Evolutionary conservation across 2,329 filamentous ascomycete genomes (phyloP), one percentile per base, ranked within the genome.

Genomic region (Botryotinia calthae): DNA sequence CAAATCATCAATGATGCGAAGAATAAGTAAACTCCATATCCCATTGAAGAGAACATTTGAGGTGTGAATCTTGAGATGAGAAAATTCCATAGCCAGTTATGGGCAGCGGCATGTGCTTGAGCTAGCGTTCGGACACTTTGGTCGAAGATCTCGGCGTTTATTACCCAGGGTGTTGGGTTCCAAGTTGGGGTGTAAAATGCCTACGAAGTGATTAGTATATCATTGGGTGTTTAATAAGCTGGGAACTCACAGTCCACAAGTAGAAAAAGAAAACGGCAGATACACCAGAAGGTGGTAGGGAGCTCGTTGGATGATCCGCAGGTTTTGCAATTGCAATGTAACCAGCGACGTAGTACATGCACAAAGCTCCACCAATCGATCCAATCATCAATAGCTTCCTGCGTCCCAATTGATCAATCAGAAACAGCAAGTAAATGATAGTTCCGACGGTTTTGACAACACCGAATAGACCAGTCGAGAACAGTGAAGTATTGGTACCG

Each of bases 241-340:
- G 64, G 6, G 12, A 18, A 54, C 31, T 40, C n/a, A 67, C 76
- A 0, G 90, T 92, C 88, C 89, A 93, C 0, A 93, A 84, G 78
- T 93, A 93, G 83, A 93, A 92, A 84, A 93, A 92, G 81, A 90
- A 89, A 73, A 91, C 85, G 48, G 89, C 88, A 0, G 87, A 87
- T 70, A 89, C 87, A 31, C 89, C 88, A 34, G 74, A 76, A 37
- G 64, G 64, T 20, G 64, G 64, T 10, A 67, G 64, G 8, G 64
- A 61, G 25, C 58, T 5, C 73, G 54, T 25, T 58, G 56, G 8
- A 58, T 73, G 40, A 73, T 59, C 54, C 61, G 75, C 71, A 59
- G 76, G 73, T 54, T 76, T 59, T 31, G 75, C 73, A 14, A 75
- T 73, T 20, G 76, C 77, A 51, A 78, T 62, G 54, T 76, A 79